Evolutionary conservation across 2,329 filamentous ascomycete genomes (phyloP).

Genomic region (Phaeoacremonium minimum): DNA sequence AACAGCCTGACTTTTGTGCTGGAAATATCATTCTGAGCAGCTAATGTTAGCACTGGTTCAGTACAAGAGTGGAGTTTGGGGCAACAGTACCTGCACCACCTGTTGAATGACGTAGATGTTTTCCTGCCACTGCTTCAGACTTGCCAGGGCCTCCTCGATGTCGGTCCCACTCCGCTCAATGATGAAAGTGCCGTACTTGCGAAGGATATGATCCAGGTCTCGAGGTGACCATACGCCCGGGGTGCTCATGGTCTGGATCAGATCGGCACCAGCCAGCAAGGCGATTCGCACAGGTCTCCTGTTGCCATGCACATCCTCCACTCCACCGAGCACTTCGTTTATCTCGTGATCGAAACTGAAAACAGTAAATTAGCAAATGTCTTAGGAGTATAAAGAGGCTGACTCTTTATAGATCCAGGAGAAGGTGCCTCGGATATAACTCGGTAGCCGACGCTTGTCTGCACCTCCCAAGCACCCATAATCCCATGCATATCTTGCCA

Average conservation of each 20-base stretch:
- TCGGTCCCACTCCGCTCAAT: constrained; percentile 87
- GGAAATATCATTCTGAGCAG: constrained; percentile 61
- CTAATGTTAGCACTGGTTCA: neutral
- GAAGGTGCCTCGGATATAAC: neutral
- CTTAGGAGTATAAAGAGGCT: too few relatives aligned
- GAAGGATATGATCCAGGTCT: constrained; percentile 84
- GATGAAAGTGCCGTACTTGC: constrained; percentile 78
- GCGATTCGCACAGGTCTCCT: constrained; percentile 70
- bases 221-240: constrained; percentile 76
- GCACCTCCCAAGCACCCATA: neutral
- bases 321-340: constrained; percentile 71
- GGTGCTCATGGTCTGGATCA: constrained; percentile 70
- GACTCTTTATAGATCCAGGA: too few relatives aligned
- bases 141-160: constrained; percentile 81
- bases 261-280: constrained; percentile 71
- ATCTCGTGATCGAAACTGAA: constrained; percentile 88
- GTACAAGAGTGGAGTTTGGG: constrained; percentile 28
- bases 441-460: neutral
- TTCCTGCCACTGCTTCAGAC: constrained; percentile 74
- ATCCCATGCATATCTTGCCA: too few relatives aligned
- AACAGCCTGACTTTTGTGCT: constrained; percentile 15
- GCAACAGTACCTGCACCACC: constrained; percentile 75
- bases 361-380: too few relatives aligned
- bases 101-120: constrained; percentile 87
- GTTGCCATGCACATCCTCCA: constrained; percentile 63